Base-by-base conservation (phyloP, 1,284 basidiomycete species). In the Uromyces viciae-fabae region DNA sequence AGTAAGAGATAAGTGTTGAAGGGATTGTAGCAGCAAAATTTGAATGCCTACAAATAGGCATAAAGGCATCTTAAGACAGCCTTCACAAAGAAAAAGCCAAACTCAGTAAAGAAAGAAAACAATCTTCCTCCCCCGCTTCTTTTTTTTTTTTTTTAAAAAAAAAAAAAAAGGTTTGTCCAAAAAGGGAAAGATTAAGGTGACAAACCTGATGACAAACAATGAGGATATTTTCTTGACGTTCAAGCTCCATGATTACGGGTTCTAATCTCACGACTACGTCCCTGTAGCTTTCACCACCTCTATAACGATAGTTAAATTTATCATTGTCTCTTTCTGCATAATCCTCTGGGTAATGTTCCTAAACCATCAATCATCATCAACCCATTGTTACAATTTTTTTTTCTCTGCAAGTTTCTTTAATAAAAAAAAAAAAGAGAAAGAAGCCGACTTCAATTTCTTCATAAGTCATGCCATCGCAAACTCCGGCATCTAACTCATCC, bases 381-480 rank as follows among this genome's bases (percentile, higher is more conserved):
- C 17, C 52, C 36, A 56, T 9, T 56, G 4, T 19, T 28, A 33
- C 33, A 25, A 36, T 5, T 75, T 31, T 54, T 52, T 22, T 56
- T 2, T 74, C 19, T n/a, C 14, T n/a, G 22, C 17, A 40, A 54
- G 28, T n/a, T 22, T 19, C 36, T 64, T 38, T 38, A 3, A 49
- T 31, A 69, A 69, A 19, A 36, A 49, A 43, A 15, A 31, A 9
- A 7, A 33, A 19, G 28, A 11, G 3, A 36, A 25, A 33, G 25
- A 36, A 33, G 28, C n/a, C 73, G 76, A 93, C 94, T 89, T 95
- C 96, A 81, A 99, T 98, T 88, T 99, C 96, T 87, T 95, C 92
- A 85, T 99, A 99, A 0, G 97, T 99, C 97, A 99, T 99, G 17
- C 92, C 95, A 87, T 99, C 97, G 85, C 97, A 99, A 19, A 99